A percentile compares a stretch with the other conserved stretches of the same genome.
These are phyloP conservation scores for Coemansia sp. DNA, from an alignment of 371 early-diverging fungal species.

Conservation along the genomic window DNA sequence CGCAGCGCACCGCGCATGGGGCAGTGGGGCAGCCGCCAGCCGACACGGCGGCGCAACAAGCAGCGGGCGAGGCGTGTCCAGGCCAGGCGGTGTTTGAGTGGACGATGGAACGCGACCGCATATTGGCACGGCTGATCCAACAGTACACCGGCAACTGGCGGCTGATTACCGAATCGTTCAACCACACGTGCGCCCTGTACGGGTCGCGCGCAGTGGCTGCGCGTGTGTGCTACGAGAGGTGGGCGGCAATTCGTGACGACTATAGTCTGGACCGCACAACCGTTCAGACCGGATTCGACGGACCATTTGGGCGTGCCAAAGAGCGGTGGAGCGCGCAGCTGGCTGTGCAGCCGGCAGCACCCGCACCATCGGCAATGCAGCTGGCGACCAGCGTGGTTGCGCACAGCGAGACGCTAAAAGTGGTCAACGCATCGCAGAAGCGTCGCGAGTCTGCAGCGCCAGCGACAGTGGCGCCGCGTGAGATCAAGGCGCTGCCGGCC, in stretches of 20 bases:
- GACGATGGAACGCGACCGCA: slow-evolving; percentile 39
- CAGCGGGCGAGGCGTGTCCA: slow-evolving; percentile 38
- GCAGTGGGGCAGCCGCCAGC: slow-evolving; percentile 32
- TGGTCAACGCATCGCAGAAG: slow-evolving; percentile 29
- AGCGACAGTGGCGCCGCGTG: slow-evolving; percentile 36
- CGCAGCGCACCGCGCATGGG: slow-evolving; percentile 22
- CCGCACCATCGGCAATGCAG: slow-evolving; percentile 32
- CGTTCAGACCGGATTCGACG: slow-evolving; percentile 45
- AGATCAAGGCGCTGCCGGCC: slow-evolving; percentile 40
- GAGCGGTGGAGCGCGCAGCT: slow-evolving; percentile 34
- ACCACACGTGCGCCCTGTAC: slow-evolving; percentile 31
- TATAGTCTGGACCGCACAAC: slow-evolving; percentile 31
- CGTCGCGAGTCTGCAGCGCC: slow-evolving; percentile 32
- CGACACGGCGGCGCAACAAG: slow-evolving; percentile 33
- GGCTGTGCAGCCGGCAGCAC: slow-evolving; percentile 15
- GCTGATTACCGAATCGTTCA: slow-evolving; percentile 42
- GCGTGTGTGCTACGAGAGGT: slow-evolving; percentile 43
- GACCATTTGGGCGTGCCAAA: slow-evolving; percentile 19
- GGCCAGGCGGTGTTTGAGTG: slow-evolving; percentile 47
- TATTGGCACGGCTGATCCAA: slow-evolving; percentile 38
- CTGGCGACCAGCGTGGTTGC: slow-evolving; percentile 30
- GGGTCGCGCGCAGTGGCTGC: slow-evolving; percentile 34
- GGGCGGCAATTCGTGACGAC: slow-evolving; percentile 42
- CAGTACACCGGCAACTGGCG: slow-evolving; percentile 47
- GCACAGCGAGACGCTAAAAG: slow-evolving; percentile 29